These are phyloP conservation scores for Actinomortierella ambigua DNA, from an alignment of 371 early-diverging fungal species.

Conservation along the genomic window DNA sequence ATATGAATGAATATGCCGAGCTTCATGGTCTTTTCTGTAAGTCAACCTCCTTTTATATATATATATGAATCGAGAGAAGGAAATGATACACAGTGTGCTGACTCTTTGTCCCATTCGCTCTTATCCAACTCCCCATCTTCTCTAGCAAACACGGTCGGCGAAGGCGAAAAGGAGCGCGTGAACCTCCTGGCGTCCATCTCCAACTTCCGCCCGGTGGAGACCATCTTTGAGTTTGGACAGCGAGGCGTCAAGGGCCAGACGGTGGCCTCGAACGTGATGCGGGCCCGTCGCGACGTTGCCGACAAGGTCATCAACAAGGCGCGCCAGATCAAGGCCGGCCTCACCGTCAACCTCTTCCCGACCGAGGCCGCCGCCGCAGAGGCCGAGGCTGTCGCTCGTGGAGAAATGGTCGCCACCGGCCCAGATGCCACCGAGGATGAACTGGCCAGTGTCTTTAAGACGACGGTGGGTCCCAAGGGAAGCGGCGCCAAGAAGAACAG, in stretches of 20 bases:
- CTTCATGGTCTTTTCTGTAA: conserved; percentile 79
- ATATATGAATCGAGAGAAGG: too few relatives aligned
- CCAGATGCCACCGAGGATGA: conserved; percentile 59
- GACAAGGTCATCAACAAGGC: conserved; percentile 62
- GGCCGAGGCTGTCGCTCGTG: conserved; percentile 12
- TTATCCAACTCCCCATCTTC: conserved; percentile 10
- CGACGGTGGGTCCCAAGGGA: conserved; percentile 42
- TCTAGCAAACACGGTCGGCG: conserved; percentile 45
- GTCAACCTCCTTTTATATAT: too few relatives aligned
- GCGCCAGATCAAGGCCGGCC: conserved; percentile 44
- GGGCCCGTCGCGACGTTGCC: conserved; percentile 71
- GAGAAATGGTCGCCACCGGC: conserved; percentile 31
- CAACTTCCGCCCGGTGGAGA: conserved; percentile 85
- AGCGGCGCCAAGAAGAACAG: background rate
- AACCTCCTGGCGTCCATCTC: conserved; percentile 75
- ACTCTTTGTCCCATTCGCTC: background rate
- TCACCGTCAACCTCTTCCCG: conserved; percentile 39
- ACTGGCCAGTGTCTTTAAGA: conserved; percentile 54
- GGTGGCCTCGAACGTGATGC: conserved; percentile 79
- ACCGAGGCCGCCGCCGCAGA: conserved; percentile 27
- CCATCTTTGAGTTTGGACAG: conserved; percentile 91
- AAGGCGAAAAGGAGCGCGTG: conserved; percentile 61
- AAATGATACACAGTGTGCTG: too few relatives aligned
- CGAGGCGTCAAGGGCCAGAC: conserved; percentile 79
- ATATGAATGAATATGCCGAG: conserved; percentile 60